Base-by-base conservation (phyloP, 768 basidiomycete genomes). In the Pulveroboletus sp. region DNA sequence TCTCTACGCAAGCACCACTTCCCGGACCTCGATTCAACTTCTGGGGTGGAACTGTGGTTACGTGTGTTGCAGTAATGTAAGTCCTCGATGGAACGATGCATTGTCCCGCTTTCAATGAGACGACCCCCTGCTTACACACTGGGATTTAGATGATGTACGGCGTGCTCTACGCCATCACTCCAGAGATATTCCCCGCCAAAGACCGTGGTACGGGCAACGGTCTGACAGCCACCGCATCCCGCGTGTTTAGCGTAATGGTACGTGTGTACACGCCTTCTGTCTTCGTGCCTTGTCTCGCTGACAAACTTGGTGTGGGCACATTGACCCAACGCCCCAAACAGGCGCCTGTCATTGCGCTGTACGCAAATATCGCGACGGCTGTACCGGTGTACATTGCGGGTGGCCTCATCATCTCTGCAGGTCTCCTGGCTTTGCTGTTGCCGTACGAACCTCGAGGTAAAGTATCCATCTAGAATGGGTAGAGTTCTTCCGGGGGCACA, bases 11-110 rank as follows among this genome's bases (percentile, higher is more conserved):
- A 82, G 78, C 30, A 89, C 87, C 39, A 89, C 86, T n/a, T 77
- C 87, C 28, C 76, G 79, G 57, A 81, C 76, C 51, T 86, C 83
- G 8, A 73, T 83, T 52, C 74, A 78, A 26, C 74, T 89, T 37
- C 73, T 90, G 24, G 87, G 81, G 41, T 90, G 87, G 87, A 89
- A 89, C 66, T 90, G 86, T 60, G 85, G 78, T 8, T 86, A 85
- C 55, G 74, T 71, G n/a, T 84, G 84, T 61, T 75, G 67, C 54
- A 81, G 78, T 46, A 83, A 82, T 57, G 79, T 83, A 50, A 40
- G 73, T 66, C 31, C 33, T 39, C 11, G 21, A 42, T 21, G 6
- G n/a, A 24, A 39, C 30, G 31, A 38, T 44, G n/a, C 46, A 17
- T 18, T 33, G 47, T 15, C 2, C 10, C 18, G 3, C 24, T 15